A percentile compares a stretch with the other conserved stretches of the same genome.
phyloP scores from a whole-genome alignment of 2,329 filamentous ascomycete species.

The Nannizzia gypsea region DNA sequence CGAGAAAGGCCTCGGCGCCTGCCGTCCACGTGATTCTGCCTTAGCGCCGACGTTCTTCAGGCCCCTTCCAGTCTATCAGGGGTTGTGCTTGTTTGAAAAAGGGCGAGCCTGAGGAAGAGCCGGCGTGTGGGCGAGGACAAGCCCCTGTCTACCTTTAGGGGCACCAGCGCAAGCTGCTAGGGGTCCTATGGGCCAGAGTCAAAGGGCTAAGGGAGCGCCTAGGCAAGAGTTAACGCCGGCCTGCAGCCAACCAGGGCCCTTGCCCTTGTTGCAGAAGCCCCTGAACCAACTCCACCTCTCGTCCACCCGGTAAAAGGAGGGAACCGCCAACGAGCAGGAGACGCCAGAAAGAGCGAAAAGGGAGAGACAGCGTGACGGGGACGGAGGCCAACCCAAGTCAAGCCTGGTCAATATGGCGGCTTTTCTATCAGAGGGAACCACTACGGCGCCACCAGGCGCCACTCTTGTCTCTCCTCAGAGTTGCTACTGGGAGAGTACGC shows the following conservation, averaged over 20 bases:
- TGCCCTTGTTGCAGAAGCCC: background rate
- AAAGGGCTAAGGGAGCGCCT: background rate
- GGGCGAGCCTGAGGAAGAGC: no score
- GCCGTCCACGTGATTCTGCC: no score
- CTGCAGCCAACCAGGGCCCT: background rate
- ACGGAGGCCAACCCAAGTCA: background rate
- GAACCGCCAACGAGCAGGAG: background rate
- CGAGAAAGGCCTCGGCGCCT: background rate
- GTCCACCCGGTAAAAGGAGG: background rate
- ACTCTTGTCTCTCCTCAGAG: constrained; percentile 1
- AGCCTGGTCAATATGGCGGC: background rate
- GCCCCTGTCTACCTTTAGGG: no score
- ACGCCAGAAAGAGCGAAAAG: background rate
- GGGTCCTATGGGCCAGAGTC: background rate
- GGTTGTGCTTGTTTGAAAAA: no score
- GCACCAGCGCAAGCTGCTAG: background rate
- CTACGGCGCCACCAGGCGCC: background rate
- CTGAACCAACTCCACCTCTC: background rate
- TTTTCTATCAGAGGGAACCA: background rate
- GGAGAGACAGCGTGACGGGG: background rate
- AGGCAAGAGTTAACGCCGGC: background rate
- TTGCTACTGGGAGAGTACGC: background rate
- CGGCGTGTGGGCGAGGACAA: no score
- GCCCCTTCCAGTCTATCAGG: no score
- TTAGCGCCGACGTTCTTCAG: no score